Evolutionary conservation across 306 rosid species (phyloP).

Genomic region (Quercus engelmannii): DNA sequence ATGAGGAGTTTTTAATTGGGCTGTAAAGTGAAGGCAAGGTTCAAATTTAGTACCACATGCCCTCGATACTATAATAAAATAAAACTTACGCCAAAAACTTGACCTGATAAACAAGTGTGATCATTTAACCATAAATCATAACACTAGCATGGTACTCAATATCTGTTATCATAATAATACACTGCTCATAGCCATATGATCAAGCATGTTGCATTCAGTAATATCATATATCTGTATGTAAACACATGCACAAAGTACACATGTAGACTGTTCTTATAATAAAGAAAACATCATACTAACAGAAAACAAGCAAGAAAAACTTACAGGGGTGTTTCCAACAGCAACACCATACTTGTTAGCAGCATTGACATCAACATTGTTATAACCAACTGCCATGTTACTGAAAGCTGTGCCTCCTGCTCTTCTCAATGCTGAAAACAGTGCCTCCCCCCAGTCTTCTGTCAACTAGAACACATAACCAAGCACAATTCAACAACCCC

Average conservation of each 20-base stretch:
- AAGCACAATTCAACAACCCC: constrained; percentile 9
- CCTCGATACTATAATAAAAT: no score
- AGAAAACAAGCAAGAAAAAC: constrained; percentile 12
- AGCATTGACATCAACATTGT: constrained; percentile 88
- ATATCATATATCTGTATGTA: neutral
- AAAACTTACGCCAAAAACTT: no score
- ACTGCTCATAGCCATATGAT: neutral
- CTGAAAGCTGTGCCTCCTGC: constrained; percentile 98
- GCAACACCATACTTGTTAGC: constrained; percentile 91
- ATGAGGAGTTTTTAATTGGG: no score
- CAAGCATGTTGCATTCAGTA: neutral
- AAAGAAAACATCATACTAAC: neutral
- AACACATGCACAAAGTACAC: neutral
- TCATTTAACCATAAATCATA: neutral
- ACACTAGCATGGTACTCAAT: neutral
- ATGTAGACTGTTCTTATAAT: neutral
- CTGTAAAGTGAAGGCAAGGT: no score
- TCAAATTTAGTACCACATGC: no score
- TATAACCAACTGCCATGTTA: constrained; percentile 98
- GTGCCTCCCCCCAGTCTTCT: constrained; percentile 97
- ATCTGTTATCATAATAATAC: neutral
- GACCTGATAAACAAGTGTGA: no score
- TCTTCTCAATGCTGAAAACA: constrained; percentile 89
- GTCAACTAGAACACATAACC: constrained; percentile 60
- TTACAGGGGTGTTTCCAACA: constrained; percentile 91